A percentile compares a stretch with the other conserved stretches of the same genome.
Evolutionary conservation across 495 filamentous ascomycete species (phyloP).

Genomic region (Cercophora samala): DNA sequence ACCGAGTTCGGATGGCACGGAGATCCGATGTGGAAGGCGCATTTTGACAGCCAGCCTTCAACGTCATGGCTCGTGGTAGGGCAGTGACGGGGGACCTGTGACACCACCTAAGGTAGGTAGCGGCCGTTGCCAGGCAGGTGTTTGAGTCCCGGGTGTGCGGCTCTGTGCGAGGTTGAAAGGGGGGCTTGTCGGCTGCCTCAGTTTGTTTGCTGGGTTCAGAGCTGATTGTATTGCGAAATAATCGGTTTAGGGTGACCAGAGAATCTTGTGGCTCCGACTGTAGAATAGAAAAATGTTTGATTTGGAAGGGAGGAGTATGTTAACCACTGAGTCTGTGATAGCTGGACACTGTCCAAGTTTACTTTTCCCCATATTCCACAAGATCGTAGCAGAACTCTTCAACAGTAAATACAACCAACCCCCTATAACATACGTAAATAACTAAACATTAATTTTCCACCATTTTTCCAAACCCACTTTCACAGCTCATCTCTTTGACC

Average conservation of each 20-base stretch:
- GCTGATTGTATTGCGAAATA: not conserved
- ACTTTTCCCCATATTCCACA: too few relatives aligned
- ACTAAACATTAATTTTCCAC: too few relatives aligned
- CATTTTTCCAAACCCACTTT: not conserved
- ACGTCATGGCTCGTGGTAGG: not conserved
- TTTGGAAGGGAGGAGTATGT: too few relatives aligned
- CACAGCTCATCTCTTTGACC: slow-evolving; percentile 6
- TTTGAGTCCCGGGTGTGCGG: not conserved
- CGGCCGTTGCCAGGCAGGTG: not conserved
- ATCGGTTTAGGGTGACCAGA: not conserved
- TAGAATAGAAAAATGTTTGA: too few relatives aligned
- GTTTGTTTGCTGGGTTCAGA: not conserved
- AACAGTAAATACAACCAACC: too few relatives aligned
- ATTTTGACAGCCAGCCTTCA: slow-evolving; percentile 17
- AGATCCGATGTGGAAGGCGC: not conserved
- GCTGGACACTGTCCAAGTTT: too few relatives aligned
- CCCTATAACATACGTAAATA: not conserved
- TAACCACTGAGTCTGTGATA: too few relatives aligned
- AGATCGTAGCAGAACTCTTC: too few relatives aligned
- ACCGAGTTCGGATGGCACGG: not conserved
- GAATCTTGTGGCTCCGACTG: too few relatives aligned
- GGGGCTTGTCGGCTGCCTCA: not conserved
- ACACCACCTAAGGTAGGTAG: not conserved
- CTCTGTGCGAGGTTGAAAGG: not conserved
- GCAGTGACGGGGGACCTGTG: not conserved